phyloP scores from a whole-genome alignment of 2,329 filamentous ascomycete genomes.

The Alternaria metachromatica region DNA sequence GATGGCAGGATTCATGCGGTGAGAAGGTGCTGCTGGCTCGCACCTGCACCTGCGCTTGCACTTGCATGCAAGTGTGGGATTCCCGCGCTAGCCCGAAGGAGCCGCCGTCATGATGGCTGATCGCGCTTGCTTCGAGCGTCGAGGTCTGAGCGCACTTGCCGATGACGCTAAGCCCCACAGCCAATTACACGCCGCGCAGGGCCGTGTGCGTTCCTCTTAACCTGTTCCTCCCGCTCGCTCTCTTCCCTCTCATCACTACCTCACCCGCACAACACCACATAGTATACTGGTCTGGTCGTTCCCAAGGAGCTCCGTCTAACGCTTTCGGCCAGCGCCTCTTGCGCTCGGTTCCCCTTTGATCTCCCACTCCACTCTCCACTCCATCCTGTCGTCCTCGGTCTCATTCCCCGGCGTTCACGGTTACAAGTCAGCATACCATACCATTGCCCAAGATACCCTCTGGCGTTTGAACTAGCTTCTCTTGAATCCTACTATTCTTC shows the following conservation, averaged over 20 bases:
- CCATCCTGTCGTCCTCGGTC: constrained; percentile 39
- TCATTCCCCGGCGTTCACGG: constrained; percentile 48
- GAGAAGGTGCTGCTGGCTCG: constrained; percentile 17
- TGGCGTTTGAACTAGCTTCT: constrained; percentile 34
- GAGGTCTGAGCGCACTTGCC: constrained; percentile 22
- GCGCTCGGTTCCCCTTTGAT: constrained; percentile 47
- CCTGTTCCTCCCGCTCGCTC: constrained; percentile 36
- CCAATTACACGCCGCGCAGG: constrained; percentile 27
- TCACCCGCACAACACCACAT: constrained; percentile 30
- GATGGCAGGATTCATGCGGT: constrained; percentile 23
- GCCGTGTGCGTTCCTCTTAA: constrained; percentile 29
- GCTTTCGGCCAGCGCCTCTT: constrained; percentile 52
- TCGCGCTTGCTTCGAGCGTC: constrained; percentile 23
- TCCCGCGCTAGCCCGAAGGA: constrained; percentile 4
- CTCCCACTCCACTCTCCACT: constrained; percentile 17
- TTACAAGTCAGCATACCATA: constrained; percentile 39
- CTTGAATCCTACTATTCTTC: constrained; percentile 23
- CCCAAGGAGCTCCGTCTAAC: constrained; percentile 41
- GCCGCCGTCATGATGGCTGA: constrained; percentile 18
- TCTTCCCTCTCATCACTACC: constrained; percentile 33
- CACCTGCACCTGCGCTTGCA: neutral
- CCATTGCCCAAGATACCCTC: constrained; percentile 47
- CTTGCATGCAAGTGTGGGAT: constrained; percentile 14
- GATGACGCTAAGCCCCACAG: constrained; percentile 24
- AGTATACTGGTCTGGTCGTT: constrained; percentile 45